Conservation (phyloP, 1,284 basidiomycete genomes). For the Hemileia vastatrix region DNA sequence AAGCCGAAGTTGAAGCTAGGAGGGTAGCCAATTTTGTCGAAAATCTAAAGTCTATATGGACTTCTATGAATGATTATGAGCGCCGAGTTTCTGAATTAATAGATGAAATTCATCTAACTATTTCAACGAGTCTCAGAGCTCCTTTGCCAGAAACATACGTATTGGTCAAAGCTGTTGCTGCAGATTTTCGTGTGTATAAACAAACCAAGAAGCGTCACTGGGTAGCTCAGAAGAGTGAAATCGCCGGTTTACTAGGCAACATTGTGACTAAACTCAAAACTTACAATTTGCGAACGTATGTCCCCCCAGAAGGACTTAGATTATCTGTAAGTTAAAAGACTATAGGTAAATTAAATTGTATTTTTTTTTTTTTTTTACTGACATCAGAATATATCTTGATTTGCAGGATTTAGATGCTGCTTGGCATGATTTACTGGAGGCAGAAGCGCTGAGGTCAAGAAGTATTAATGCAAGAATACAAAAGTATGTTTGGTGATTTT, state of each 20-base stretch:
- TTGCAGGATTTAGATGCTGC: slow-evolving; percentile 62
- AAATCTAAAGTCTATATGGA: slow-evolving; percentile 78
- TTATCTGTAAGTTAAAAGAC: slow-evolving; percentile 50
- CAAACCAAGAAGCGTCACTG: slow-evolving; percentile 72
- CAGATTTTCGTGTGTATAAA: slow-evolving; percentile 70
- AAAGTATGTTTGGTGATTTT: slow-evolving; percentile 53
- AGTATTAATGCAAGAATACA: slow-evolving; percentile 84
- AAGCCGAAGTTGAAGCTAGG: slow-evolving; percentile 84
- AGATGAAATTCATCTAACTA: slow-evolving; percentile 30
- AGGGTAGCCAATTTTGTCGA: slow-evolving; percentile 93
- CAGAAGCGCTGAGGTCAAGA: slow-evolving; percentile 68
- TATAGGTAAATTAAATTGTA: neutral
- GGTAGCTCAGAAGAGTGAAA: slow-evolving; percentile 81
- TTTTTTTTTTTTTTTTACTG: neutral
- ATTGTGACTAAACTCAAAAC: slow-evolving; percentile 90
- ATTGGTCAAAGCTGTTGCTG: slow-evolving; percentile 67
- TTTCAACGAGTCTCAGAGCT: slow-evolving; percentile 45
- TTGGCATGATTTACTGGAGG: slow-evolving; percentile 64
- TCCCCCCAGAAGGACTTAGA: slow-evolving; percentile 62
- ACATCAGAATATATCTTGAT: neutral
- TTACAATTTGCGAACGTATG: slow-evolving; percentile 72
- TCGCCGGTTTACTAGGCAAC: slow-evolving; percentile 79
- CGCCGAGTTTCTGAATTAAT: slow-evolving; percentile 54
- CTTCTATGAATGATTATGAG: slow-evolving; percentile 84
- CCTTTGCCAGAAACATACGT: slow-evolving; percentile 64